A percentile compares a stretch with the other conserved stretches of the same genome.
phyloP scores from a whole-genome alignment of 805 yeast species.

The Ogataea ramenticola region DNA sequence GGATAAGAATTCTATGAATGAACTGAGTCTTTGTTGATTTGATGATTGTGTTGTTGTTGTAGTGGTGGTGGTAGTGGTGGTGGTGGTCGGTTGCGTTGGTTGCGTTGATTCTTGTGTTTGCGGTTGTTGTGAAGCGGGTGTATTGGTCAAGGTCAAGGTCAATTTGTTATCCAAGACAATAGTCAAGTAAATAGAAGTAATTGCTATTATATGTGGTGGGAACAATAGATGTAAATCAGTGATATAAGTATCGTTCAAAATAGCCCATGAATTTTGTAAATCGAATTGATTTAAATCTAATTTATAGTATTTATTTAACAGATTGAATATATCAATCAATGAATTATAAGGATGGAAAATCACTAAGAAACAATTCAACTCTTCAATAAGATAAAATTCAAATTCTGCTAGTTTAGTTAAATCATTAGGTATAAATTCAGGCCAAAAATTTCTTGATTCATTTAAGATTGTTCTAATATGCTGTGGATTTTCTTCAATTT shows the following conservation, averaged over 20 bases:
- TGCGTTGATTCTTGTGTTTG: neutral
- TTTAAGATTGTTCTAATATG: slow-evolving; percentile 77
- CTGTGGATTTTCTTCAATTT: slow-evolving; percentile 92
- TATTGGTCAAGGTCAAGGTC: too few relatives aligned
- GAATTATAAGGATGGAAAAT: slow-evolving; percentile 72
- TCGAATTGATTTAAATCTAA: slow-evolving; percentile 50
- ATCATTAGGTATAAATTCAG: slow-evolving; percentile 89
- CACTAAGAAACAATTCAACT: slow-evolving; percentile 64
- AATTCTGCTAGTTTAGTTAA: slow-evolving; percentile 89
- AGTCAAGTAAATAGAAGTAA: slow-evolving; percentile 75
- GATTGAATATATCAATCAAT: slow-evolving; percentile 43
- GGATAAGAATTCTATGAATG: slow-evolving; percentile 53
- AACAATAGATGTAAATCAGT: slow-evolving; percentile 77
- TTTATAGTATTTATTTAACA: slow-evolving; percentile 14
- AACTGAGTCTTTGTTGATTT: neutral
- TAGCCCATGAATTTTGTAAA: slow-evolving; percentile 80
- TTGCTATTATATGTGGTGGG: slow-evolving; percentile 87
- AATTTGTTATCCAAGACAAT: slow-evolving; percentile 46
- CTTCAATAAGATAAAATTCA: slow-evolving; percentile 90
- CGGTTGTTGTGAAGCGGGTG: too few relatives aligned
- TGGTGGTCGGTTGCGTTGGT: neutral
- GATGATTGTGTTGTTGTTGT: neutral
- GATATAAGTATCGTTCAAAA: slow-evolving; percentile 82
- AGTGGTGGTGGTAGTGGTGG: neutral
- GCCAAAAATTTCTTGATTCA: slow-evolving; percentile 90